Conservation (phyloP, 306 rosid genomes). For the Argentina anserina region DNA sequence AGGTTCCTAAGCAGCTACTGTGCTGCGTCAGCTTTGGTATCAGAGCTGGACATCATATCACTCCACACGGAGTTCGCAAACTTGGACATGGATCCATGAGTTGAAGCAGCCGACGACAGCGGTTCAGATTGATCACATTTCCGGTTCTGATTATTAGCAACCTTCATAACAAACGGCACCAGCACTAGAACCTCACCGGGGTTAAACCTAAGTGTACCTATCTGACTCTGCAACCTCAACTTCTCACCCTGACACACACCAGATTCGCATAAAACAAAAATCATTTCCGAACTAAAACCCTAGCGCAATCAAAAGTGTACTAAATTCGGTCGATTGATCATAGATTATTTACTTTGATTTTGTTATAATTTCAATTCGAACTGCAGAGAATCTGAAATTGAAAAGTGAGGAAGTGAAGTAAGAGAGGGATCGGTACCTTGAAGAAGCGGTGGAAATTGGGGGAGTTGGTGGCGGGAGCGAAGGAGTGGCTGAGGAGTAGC, state of each 20-base stretch:
- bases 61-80: conserved; percentile 69
- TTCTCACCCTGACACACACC: conserved; percentile 57
- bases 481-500: conserved; percentile 52
- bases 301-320: neutral
- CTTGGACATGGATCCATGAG: conserved; percentile 33
- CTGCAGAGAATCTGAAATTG: neutral
- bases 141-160: conserved; percentile 19
- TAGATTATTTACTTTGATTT: neutral
- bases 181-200: conserved; percentile 62
- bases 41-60: conserved; percentile 61
- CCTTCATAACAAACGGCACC: conserved; percentile 62
- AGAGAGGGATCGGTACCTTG: conserved; percentile 38
- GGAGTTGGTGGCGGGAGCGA: conserved; percentile 53
- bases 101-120: conserved; percentile 11
- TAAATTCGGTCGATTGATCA: neutral
- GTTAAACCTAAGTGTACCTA: conserved; percentile 29
- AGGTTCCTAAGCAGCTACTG: no score
- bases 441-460: conserved; percentile 79
- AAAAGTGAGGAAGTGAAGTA: neutral
- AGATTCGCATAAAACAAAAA: conserved; percentile 1
- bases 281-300: neutral
- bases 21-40: no score
- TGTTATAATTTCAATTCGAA: neutral
- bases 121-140: conserved; percentile 29
- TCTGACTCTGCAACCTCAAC: conserved; percentile 50